Evolutionary conservation across 352 stramenopile genomes (phyloP).

Genomic region (Phytophthora fragariaefolia): DNA sequence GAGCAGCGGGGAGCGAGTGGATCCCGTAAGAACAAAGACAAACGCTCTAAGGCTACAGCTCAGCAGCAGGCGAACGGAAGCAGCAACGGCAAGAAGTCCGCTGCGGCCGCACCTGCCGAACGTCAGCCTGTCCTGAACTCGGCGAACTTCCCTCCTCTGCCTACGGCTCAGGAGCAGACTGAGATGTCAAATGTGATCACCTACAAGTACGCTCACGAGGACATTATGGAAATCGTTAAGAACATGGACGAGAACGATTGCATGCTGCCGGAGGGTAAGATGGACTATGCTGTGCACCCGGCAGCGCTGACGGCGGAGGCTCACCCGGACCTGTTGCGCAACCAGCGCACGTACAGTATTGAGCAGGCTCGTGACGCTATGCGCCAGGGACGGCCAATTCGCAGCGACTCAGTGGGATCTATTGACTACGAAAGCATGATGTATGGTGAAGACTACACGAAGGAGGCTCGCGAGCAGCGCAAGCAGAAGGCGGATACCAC

Average conservation of each 20-base stretch:
- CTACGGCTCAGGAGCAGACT: slow-evolving; percentile 47
- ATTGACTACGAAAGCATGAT: slow-evolving; percentile 92
- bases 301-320: slow-evolving; percentile 76
- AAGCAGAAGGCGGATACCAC: slow-evolving; percentile 43
- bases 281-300: slow-evolving; percentile 85
- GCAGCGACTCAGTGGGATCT: slow-evolving; percentile 86
- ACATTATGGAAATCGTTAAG: slow-evolving; percentile 93
- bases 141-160: slow-evolving; percentile 85
- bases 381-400: slow-evolving; percentile 88
- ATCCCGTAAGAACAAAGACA: slow-evolving; percentile 72
- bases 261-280: slow-evolving; percentile 70
- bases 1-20: slow-evolving; percentile 47
- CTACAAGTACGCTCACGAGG: slow-evolving; percentile 86
- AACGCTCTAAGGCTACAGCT: slow-evolving; percentile 51
- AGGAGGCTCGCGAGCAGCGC: slow-evolving; percentile 79
- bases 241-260: slow-evolving; percentile 91
- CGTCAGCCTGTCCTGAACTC: slow-evolving; percentile 83
- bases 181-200: slow-evolving; percentile 57
- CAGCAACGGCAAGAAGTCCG: slow-evolving; percentile 41
- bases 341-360: slow-evolving; percentile 94
- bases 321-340: slow-evolving; percentile 88
- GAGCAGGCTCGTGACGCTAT: slow-evolving; percentile 91
- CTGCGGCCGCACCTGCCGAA: slow-evolving; percentile 36
- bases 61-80: slow-evolving; percentile 42
- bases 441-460: slow-evolving; percentile 91